Percentiles rank a stretch among this genome's conserved stretches.
These are phyloP conservation scores for Chrysosporium keratinophilum DNA, from an alignment of 2,329 filamentous ascomycete species.

Conservation along the genomic window DNA sequence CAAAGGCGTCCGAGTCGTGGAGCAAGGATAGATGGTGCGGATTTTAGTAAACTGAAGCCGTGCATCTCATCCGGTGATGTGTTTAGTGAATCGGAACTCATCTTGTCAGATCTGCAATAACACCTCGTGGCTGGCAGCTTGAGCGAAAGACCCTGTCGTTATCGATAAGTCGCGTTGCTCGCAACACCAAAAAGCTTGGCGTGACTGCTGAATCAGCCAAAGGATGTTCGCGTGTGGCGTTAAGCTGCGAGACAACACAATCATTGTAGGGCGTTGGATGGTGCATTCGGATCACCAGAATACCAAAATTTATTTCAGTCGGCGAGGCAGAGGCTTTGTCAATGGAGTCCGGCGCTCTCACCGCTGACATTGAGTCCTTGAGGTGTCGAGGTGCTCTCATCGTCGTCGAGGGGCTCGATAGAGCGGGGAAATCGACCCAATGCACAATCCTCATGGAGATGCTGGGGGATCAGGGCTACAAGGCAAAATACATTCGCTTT, in stretches of 20 bases:
- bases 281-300: background rate
- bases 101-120: constrained; percentile 12
- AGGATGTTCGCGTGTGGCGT: too few species aligned
- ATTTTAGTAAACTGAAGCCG: constrained; percentile 29
- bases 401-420: constrained; percentile 78
- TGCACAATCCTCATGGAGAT: constrained; percentile 55
- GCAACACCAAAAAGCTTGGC: too few species aligned
- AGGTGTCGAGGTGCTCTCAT: constrained; percentile 54
- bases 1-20: constrained; percentile 59
- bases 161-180: background rate
- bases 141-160: background rate
- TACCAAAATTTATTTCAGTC: constrained; percentile 18
- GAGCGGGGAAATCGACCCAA: constrained; percentile 88
- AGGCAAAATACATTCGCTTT: constrained; percentile 53
- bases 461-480: constrained; percentile 42
- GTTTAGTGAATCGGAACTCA: constrained; percentile 22
- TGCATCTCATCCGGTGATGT: constrained; percentile 27
- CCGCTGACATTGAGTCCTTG: background rate
- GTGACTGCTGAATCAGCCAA: too few species aligned
- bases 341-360: background rate
- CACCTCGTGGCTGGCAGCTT: background rate
- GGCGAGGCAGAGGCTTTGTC: background rate
- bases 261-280: too few species aligned
- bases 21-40: constrained; percentile 28
- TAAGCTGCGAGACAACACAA: too few species aligned